A percentile compares a stretch with the other conserved stretches of the same genome.
Conservation (phyloP, 192 early-diverging fungal genomes). For the Gamsiella multidivaricata region DNA sequence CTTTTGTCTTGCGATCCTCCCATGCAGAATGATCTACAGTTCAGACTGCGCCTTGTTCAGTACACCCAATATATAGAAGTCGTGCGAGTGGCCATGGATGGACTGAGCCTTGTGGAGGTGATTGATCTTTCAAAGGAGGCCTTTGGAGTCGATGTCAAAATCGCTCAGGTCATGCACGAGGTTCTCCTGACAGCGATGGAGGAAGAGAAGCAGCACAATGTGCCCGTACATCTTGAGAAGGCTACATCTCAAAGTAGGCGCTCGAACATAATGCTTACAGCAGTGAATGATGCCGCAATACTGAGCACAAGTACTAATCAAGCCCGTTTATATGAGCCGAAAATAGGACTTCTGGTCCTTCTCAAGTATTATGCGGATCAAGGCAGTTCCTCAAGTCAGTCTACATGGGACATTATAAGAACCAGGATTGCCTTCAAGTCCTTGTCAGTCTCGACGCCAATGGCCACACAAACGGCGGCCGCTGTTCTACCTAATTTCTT, state of each 20-base stretch:
- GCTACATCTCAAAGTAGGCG: constrained; percentile 2
- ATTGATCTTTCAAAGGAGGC: constrained; percentile 28
- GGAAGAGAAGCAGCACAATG: background rate
- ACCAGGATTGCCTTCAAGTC: background rate
- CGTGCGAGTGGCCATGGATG: constrained; percentile 23
- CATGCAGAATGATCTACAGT: constrained; percentile 12
- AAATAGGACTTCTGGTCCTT: constrained; percentile 18
- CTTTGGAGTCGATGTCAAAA: constrained; percentile 27
- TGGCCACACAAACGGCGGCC: background rate
- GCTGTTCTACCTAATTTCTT: constrained; percentile 37
- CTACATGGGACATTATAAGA: constrained; percentile 16
- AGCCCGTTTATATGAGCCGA: background rate
- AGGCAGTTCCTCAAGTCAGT: constrained; percentile 12
- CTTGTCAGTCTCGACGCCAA: background rate
- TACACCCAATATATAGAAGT: constrained; percentile 7
- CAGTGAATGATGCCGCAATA: too few species aligned
- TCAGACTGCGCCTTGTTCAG: constrained; percentile 15
- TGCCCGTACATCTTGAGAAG: constrained; percentile 25
- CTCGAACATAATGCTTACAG: too few species aligned
- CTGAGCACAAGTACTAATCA: background rate
- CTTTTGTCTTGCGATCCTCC: constrained; percentile 5
- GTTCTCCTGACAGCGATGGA: constrained; percentile 9
- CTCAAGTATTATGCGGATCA: constrained; percentile 46
- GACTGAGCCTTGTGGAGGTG: constrained; percentile 21
- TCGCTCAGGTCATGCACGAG: constrained; percentile 31